Percentiles rank a stretch among this genome's conserved stretches.
Conservation (phyloP, 2,329 filamentous ascomycete genomes). For the Alternaria panax region DNA sequence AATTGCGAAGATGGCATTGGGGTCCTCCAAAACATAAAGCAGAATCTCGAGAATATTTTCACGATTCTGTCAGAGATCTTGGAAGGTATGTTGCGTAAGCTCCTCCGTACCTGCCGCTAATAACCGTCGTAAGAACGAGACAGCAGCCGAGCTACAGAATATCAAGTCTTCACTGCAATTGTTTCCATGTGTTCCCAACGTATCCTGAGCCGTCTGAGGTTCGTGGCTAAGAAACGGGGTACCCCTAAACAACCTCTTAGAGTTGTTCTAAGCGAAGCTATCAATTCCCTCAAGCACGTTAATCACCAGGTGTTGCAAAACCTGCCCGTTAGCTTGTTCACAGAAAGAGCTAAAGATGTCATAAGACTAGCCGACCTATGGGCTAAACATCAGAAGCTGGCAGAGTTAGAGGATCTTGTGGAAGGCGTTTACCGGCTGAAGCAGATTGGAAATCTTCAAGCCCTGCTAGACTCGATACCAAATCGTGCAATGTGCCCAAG, state of each 20-base stretch:
- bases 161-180: constrained; percentile 16
- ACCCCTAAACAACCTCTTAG: constrained; percentile 7
- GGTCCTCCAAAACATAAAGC: constrained; percentile 1
- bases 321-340: constrained; percentile 6
- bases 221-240: constrained; percentile 4
- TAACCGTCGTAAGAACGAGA: background rate
- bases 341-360: constrained; percentile 18
- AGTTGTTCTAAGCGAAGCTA: constrained; percentile 4
- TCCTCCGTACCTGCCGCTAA: background rate
- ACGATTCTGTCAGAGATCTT: constrained; percentile 5
- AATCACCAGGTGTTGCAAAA: background rate
- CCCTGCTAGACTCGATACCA: constrained; percentile 17
- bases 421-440: constrained; percentile 13
- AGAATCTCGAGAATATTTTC: constrained; percentile 3
- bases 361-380: constrained; percentile 20
- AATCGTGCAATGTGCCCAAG: constrained; percentile 22
- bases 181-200: constrained; percentile 20
- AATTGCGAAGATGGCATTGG: constrained; percentile 1
- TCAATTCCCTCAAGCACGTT: constrained; percentile 9
- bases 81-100: constrained; percentile 1
- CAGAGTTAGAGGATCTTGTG: constrained; percentile 14
- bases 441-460: constrained; percentile 10
- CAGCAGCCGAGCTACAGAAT: constrained; percentile 2
- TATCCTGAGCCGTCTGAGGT: constrained; percentile 19
- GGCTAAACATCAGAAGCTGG: constrained; percentile 18